Base-by-base conservation (phyloP, 148 eudicot species). In the Oxyria digyna region DNA sequence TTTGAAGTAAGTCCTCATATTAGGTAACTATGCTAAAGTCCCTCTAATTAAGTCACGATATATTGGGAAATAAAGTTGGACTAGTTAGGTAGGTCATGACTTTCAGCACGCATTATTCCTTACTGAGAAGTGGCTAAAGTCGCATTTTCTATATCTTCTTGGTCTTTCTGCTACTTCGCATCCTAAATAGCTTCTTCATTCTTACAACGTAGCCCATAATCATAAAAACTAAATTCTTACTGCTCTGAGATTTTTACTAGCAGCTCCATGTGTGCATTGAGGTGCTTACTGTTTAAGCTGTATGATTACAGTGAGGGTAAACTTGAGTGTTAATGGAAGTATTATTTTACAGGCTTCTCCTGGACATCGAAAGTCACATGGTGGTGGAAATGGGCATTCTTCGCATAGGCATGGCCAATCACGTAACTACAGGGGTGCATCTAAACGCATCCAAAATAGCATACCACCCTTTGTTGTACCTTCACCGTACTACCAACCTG, bases 381-480 rank as follows among this genome's bases (percentile, higher is more conserved):
- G 77, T 50, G 74, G 70, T 38, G 79, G 77, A 72, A 77, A 76
- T 67, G 70, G 52, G 20, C 81, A 74, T 75, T 63, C 83, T 48
- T 74, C 75, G 3, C 79, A 76, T 68, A 83, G 75, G 73, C 75
- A 77, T 52, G 49, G 68, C 5, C 67, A 69, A 5, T 55, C 67
- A 23, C 81, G 77, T 29, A 81, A 79, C 52, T 78, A 77, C 33
- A 83, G 73, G 73, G 21, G 72, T 33, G 85, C 78, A 20, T 74
- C 78, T 43, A 86, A 81, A 77, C 83, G 78, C 12, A 65, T 67
- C 66, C 84, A 79, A 50, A 79, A 74, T 77, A 75, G 27, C 67
- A 79, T 64, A 48, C 80, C 84, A 35, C 79, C 78, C 65, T 79
- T 77, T 79, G 77, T 80, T 70, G 81, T 75, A 27, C 85, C 87